Percentiles rank a stretch among this genome's conserved stretches.
phyloP scores from a whole-genome alignment of 805 yeast species.

The Candida orba region DNA sequence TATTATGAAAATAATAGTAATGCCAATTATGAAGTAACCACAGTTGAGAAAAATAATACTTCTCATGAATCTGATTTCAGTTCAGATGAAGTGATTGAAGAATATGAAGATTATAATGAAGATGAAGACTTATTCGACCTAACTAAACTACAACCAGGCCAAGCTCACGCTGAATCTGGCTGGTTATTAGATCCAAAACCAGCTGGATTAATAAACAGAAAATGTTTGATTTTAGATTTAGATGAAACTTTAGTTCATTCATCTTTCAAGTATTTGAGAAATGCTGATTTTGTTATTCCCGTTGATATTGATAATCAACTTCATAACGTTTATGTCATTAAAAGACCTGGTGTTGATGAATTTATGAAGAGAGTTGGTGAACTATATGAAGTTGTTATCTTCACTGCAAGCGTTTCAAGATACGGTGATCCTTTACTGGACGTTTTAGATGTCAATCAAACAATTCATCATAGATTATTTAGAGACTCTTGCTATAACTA shows the following conservation, averaged over 20 bases:
- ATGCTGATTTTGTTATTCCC: slow-evolving; percentile 95
- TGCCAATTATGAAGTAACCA: slow-evolving; percentile 2
- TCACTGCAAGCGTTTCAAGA: slow-evolving; percentile 92
- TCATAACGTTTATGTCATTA: slow-evolving; percentile 93
- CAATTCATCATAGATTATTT: slow-evolving; percentile 86
- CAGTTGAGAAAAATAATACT: slow-evolving; percentile 5
- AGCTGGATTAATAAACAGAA: slow-evolving; percentile 48
- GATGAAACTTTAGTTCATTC: slow-evolving; percentile 97
- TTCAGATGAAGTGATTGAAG: slow-evolving; percentile 17
- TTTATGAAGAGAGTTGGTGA: slow-evolving; percentile 78
- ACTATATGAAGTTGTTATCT: slow-evolving; percentile 89
- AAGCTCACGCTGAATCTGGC: slow-evolving; percentile 58
- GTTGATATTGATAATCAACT: slow-evolving; percentile 91
- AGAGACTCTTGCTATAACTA: slow-evolving; percentile 91
- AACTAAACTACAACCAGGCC: slow-evolving; percentile 63
- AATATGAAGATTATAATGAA: slow-evolving; percentile 16
- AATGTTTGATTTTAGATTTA: slow-evolving; percentile 84
- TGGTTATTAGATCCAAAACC: slow-evolving; percentile 55
- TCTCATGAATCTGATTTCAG: slow-evolving; percentile 19
- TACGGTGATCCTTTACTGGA: slow-evolving; percentile 95
- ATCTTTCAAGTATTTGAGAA: slow-evolving; percentile 82
- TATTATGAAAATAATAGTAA: slow-evolving; percentile 1
- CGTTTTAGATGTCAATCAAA: slow-evolving; percentile 66
- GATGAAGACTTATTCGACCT: slow-evolving; percentile 44
- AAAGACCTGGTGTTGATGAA: slow-evolving; percentile 97